These are phyloP conservation scores for Exophiala viscosa DNA, from an alignment of 2,329 filamentous ascomycete species.

Conservation along the genomic window DNA sequence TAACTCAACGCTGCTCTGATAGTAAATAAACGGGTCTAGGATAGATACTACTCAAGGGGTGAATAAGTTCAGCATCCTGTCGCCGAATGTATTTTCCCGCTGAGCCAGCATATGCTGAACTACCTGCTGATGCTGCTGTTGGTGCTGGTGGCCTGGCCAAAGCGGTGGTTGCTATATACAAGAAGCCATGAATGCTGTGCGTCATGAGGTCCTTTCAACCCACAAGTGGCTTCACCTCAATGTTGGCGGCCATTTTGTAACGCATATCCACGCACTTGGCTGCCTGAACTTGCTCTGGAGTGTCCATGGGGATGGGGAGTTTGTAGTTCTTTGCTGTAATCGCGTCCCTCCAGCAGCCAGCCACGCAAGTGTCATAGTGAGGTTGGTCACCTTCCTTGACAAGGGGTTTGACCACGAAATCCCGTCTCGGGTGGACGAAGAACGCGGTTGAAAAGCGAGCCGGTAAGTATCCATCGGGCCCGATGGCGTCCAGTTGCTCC, in stretches of 20 bases:
- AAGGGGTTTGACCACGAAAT: slow-evolving; percentile 1
- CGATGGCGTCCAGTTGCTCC: slow-evolving; percentile 34
- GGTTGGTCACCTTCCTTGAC: background rate
- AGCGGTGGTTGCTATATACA: too few species aligned
- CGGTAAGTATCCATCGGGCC: slow-evolving; percentile 33
- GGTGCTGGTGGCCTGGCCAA: too few species aligned
- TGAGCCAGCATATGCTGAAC: too few species aligned
- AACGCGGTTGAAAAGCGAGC: slow-evolving; percentile 25
- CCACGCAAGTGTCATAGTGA: background rate
- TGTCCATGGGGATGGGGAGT: background rate
- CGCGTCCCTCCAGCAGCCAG: background rate
- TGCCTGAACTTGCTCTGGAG: background rate
- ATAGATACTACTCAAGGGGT: too few species aligned
- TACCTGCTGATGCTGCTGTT: too few species aligned
- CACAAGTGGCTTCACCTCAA: background rate
- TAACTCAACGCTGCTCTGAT: too few species aligned
- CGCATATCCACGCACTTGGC: background rate
- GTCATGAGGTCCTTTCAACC: background rate
- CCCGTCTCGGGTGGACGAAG: slow-evolving; percentile 26
- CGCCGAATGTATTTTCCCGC: too few species aligned
- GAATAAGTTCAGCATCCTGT: too few species aligned
- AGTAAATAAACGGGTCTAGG: too few species aligned
- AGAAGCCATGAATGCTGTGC: background rate
- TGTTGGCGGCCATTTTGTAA: background rate
- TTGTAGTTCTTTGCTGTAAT: slow-evolving; percentile 1